Percentiles rank a stretch among this genome's conserved stretches.
Evolutionary conservation across 495 filamentous ascomycete species (phyloP).

Genomic region (Aspergillus sclerotioniger): DNA sequence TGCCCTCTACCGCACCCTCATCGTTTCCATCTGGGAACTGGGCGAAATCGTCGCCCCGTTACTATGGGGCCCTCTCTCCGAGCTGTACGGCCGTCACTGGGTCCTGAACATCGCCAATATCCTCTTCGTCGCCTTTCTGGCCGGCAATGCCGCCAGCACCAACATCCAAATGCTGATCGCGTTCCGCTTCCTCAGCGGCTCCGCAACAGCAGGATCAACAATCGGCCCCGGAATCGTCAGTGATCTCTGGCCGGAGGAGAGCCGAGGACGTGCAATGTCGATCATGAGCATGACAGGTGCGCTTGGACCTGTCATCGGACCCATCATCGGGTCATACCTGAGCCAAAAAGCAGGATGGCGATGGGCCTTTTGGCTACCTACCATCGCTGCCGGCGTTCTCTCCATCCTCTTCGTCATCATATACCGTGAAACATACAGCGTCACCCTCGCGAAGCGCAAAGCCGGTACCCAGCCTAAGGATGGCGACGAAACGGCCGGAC

Average conservation of each 20-base stretch:
- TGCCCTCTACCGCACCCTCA: slow-evolving; percentile 4
- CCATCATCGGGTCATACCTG: not conserved
- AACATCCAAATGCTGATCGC: slow-evolving; percentile 1
- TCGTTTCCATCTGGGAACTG: slow-evolving; percentile 9
- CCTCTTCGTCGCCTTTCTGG: not conserved
- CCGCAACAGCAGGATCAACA: not conserved
- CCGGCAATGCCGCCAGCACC: not conserved
- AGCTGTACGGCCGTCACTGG: not conserved
- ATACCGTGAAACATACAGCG: not conserved
- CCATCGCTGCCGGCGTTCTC: not conserved
- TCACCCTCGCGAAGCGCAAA: not conserved
- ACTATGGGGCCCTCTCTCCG: not conserved
- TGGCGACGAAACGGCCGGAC: not conserved
- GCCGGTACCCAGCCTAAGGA: not conserved
- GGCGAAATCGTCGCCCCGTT: not conserved
- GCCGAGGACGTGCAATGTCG: not conserved
- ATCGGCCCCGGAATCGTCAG: not conserved
- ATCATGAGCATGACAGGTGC: not conserved
- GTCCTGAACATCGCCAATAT: not conserved
- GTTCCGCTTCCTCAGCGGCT: not conserved
- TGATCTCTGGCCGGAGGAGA: not conserved
- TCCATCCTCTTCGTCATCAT: not conserved
- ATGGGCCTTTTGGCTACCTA: not conserved
- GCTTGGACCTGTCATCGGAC: not conserved
- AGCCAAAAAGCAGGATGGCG: not conserved